A percentile compares a stretch with the other conserved stretches of the same genome.
These are phyloP conservation scores for Tremella fuciformis DNA, from an alignment of 768 basidiomycete genomes.

Conservation along the genomic window DNA sequence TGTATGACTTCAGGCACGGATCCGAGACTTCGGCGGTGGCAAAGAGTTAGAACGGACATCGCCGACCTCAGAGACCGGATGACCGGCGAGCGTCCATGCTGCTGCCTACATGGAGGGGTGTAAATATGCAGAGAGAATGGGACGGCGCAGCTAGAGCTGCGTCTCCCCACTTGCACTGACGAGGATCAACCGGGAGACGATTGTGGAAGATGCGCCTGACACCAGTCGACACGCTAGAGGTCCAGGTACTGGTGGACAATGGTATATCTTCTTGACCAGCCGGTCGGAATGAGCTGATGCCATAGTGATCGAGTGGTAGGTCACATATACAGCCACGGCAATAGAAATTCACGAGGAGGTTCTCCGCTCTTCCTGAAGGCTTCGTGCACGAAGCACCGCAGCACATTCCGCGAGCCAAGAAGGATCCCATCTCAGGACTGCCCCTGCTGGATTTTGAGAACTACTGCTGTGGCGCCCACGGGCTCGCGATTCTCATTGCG, in stretches of 20 bases:
- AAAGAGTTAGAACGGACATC: too few relatives aligned
- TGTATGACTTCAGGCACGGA: too few relatives aligned
- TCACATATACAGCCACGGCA: background rate
- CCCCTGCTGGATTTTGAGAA: conserved; percentile 70
- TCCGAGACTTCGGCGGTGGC: too few relatives aligned
- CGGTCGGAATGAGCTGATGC: background rate
- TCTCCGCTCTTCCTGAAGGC: conserved; percentile 73
- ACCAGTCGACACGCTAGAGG: conserved; percentile 30
- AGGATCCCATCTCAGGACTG: conserved; percentile 57
- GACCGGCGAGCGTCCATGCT: too few relatives aligned
- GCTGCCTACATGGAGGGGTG: too few relatives aligned
- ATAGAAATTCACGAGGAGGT: conserved; percentile 55
- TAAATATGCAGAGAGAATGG: too few relatives aligned
- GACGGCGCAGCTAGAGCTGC: too few relatives aligned
- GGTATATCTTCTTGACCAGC: conserved; percentile 11
- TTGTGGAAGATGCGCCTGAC: conserved; percentile 2
- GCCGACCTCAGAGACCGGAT: too few relatives aligned
- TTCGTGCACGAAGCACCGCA: conserved; percentile 69
- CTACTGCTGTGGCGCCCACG: conserved; percentile 77
- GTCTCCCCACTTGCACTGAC: too few relatives aligned
- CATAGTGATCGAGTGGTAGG: conserved; percentile 66
- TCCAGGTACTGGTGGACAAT: conserved; percentile 28
- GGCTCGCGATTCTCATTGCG: conserved; percentile 77
- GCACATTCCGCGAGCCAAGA: conserved; percentile 60
- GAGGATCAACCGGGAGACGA: too few relatives aligned